A percentile compares a stretch with the other conserved stretches of the same genome.
phyloP scores from a whole-genome alignment of 805 yeast species.

The Kregervanrija fluxuum region DNA sequence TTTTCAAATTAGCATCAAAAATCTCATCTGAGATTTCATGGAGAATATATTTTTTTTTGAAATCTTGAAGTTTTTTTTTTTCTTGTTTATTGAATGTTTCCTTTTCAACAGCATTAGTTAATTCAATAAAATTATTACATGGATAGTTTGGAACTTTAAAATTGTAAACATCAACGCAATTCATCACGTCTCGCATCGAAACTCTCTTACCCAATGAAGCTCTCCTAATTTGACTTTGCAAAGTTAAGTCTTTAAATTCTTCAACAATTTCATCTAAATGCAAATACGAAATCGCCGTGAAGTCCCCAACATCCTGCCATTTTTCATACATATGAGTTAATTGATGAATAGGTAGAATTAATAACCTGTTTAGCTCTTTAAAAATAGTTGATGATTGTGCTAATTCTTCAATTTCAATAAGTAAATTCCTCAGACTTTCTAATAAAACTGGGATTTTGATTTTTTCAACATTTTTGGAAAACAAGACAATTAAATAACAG shows the following conservation, averaged over 20 bases:
- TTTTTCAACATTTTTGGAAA: neutral
- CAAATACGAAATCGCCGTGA: neutral
- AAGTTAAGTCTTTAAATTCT: neutral
- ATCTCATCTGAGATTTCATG: neutral
- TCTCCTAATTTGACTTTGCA: neutral
- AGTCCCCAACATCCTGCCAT: slow-evolving; percentile 5
- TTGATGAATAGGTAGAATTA: slow-evolving; percentile 1
- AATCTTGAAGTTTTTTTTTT: slow-evolving; percentile 1
- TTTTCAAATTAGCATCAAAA: neutral
- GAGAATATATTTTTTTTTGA: neutral
- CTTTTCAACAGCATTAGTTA: neutral
- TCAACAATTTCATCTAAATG: neutral
- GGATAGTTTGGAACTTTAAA: neutral
- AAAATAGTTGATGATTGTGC: neutral
- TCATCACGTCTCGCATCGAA: neutral
- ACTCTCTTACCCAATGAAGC: neutral
- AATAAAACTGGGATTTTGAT: neutral
- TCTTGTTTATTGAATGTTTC: neutral
- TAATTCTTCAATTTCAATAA: slow-evolving; percentile 1
- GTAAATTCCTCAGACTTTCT: neutral
- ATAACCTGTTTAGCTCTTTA: neutral
- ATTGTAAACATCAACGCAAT: slow-evolving; percentile 3
- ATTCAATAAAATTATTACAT: too few relatives aligned
- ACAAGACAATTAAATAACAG: slow-evolving; percentile 1
- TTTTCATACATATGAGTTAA: neutral